Base-by-base conservation (phyloP, 805 yeast species). In the Pichia membranifaciens region DNA sequence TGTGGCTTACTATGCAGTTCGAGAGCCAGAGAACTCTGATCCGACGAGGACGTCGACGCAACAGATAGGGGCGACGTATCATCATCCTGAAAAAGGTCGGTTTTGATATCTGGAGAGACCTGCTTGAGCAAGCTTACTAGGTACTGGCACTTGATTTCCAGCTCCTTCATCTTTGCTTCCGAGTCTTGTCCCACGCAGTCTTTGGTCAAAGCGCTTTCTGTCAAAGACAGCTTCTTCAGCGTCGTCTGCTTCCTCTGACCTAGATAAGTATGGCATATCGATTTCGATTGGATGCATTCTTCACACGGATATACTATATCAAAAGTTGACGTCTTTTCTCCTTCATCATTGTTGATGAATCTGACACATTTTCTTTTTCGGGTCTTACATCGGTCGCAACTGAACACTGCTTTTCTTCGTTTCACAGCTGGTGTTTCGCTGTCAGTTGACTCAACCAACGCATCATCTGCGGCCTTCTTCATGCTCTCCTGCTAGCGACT, bases 291-390 rank as follows among this genome's bases (percentile, higher is more conserved):
- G 20, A 44, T 25, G 23, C 51, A 48, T 37, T 45, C 49, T 9
- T 28, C 40, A 21, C 51, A 48, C 7, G 51, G 45, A 40, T 39
- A 48, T 5, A 38, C 44, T 9, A 48, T 28, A 34, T 48, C 49
- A 38, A 44, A 47, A 3, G 46, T 48, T n/a, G 41, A n/a, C 2
- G 17, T 20, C 15, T 32, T 21, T 31, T 38, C 36, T 17, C 28
- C 40, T 20, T 13, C 20, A 8, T 35, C 45, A 9, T 7, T 34
- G 4, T n/a, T 29, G 13, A 38, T 35, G 10, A n/a, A n/a, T 21
- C 51, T 20, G 17, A 48, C 45, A 33, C 51, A 48, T 31, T 48
- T 48, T 25, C 51, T 5, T 28, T 48, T 48, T 48, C 45, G 44
- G 15, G 48, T 16, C 20, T 44, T 48, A 29, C 51, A 48, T 9